phyloP scores from a whole-genome alignment of 108 stramenopile genomes.

The Mayamaea pseudoterrestris region DNA sequence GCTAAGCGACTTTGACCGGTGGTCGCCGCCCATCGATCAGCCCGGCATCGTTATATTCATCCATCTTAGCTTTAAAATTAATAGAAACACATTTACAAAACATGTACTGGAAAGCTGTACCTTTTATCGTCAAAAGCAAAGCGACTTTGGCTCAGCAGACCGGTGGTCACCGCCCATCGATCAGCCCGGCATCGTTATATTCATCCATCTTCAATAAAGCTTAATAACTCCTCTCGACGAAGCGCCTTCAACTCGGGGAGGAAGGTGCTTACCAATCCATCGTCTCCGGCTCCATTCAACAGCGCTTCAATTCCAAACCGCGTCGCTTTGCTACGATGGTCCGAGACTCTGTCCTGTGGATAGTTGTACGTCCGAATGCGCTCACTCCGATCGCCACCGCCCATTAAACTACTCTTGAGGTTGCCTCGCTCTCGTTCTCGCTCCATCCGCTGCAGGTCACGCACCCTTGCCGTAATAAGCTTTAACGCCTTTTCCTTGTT shows the following conservation, averaged over 20 bases:
- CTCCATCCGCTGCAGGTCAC: slow-evolving; percentile 39
- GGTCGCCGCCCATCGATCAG: too few relatives aligned
- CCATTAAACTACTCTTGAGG: slow-evolving; percentile 61
- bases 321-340: slow-evolving; percentile 83
- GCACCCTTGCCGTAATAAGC: slow-evolving; percentile 76
- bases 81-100: too few relatives aligned
- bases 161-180: too few relatives aligned
- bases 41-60: too few relatives aligned
- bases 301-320: slow-evolving; percentile 51
- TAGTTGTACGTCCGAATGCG: slow-evolving; percentile 97
- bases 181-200: too few relatives aligned
- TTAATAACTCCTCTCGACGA: slow-evolving; percentile 63
- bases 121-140: too few relatives aligned
- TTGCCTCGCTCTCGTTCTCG: slow-evolving; percentile 38
- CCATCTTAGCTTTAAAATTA: too few relatives aligned
- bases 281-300: slow-evolving; percentile 31
- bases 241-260: slow-evolving; percentile 45
- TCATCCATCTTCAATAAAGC: too few relatives aligned
- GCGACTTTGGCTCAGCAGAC: too few relatives aligned
- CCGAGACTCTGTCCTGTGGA: slow-evolving; percentile 94
- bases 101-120: too few relatives aligned
- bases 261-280: slow-evolving; percentile 53
- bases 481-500: slow-evolving; percentile 91
- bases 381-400: slow-evolving; percentile 89
- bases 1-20: too few relatives aligned